phyloP scores from a whole-genome alignment of 2,329 filamentous ascomycete species.

The Drechslerella stenobrocha region DNA sequence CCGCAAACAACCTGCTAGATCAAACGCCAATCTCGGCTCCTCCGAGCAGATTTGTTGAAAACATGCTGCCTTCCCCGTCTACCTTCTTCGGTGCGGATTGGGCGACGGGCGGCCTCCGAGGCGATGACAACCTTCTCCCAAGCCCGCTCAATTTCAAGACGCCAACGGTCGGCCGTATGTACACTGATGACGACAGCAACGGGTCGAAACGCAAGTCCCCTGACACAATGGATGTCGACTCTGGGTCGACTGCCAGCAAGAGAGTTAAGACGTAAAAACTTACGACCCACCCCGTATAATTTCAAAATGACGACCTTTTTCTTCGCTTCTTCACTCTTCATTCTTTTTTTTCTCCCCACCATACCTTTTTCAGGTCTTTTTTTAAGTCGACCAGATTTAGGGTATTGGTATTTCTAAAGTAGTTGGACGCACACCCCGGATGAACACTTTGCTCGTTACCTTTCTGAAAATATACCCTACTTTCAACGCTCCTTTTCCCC shows the following conservation, averaged over 20 bases:
- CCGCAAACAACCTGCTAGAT: conserved; percentile 63
- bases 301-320: neutral
- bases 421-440: neutral
- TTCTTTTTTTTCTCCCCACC: neutral
- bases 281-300: neutral
- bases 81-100: conserved; percentile 85
- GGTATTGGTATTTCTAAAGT: neutral
- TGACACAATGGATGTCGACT: conserved; percentile 40
- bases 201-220: conserved; percentile 42
- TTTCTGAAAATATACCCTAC: conserved; percentile 29
- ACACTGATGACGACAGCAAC: conserved; percentile 30
- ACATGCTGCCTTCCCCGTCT: conserved; percentile 85
- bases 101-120: conserved; percentile 65
- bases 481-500: conserved; percentile 21
- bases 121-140: conserved; percentile 81
- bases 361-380: neutral
- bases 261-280: conserved; percentile 34
- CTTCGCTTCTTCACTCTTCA: neutral
- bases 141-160: conserved; percentile 93
- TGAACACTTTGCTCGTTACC: too few species aligned
- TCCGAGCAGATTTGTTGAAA: conserved; percentile 85
- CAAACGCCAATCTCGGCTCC: conserved; percentile 92
- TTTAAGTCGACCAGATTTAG: neutral
- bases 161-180: conserved; percentile 59
- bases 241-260: conserved; percentile 27